Evolutionary conservation across 2,329 filamentous ascomycete genomes (phyloP), one percentile per base, ranked within the genome.

Genomic region (Blastomyces emzantsi): DNA sequence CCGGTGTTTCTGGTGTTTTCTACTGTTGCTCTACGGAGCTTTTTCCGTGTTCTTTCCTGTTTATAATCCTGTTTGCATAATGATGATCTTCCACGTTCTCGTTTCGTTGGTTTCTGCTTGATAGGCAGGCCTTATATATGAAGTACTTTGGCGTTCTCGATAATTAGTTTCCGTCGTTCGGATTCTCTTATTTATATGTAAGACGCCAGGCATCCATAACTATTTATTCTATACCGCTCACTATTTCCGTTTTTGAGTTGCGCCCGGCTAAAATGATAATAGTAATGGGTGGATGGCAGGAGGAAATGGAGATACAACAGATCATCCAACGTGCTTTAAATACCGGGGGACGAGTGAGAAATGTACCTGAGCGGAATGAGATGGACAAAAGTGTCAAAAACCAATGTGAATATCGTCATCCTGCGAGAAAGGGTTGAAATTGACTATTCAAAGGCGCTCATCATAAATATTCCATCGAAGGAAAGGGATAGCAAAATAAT

Each of bases 91-190:
- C 19, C 36, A 25, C n/a, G 15, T 3, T 11, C 33, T 41, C 19
- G 15, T 57, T 41, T 57, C 11, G 36, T 6, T 15, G n/a, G 33
- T 57, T 33, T 17, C 33, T 39, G 33, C n/a, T 57, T 57, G 55
- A n/a, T 55, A 55, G 17, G 6, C 52, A n/a, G 6, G 28, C 28
- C 22, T 28, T 39, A 15, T 41, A 57, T 57, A 57, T 57, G 54
- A 41, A 25, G 36, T 41, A 57, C 4, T 41, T 57, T 57, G 36
- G n/a, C 52, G 49, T 28, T 52, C 49, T 30, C 28, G 28, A 64
- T 69, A 61, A 56, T 47, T 58, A 66, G 63, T 68, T 63, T 62
- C 43, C 28, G 67, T 66, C 11, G 67, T 65, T 62, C 63, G 67
- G 70, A 66, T 68, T 70, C 64, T 56, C 62, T 68, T 62, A 49